phyloP scores from a whole-genome alignment of 768 basidiomycete genomes.

The Rhodotorula taiwanensis region DNA sequence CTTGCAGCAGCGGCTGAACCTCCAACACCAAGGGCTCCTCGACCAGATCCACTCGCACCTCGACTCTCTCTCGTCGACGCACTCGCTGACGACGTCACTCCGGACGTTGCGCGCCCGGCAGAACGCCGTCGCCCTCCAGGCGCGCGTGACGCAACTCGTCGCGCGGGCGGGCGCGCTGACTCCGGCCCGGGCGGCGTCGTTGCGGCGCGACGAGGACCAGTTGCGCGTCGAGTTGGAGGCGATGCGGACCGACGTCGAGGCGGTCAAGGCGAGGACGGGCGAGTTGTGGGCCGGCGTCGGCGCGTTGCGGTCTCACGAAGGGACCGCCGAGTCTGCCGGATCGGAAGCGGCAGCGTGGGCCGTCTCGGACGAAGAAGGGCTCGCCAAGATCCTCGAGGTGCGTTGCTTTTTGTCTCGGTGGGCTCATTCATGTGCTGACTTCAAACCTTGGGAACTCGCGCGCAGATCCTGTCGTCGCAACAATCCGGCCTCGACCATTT shows the following conservation, averaged over 20 bases:
- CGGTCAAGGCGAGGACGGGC: constrained; percentile 56
- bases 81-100: constrained; percentile 61
- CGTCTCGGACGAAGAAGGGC: constrained; percentile 78
- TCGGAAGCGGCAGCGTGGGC: constrained; percentile 63
- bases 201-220: constrained; percentile 72
- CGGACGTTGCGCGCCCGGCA: constrained; percentile 60
- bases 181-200: constrained; percentile 64
- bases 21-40: constrained; percentile 54
- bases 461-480: constrained; percentile 65
- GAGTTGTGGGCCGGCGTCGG: constrained; percentile 81
- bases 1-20: constrained; percentile 62
- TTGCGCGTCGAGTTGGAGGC: constrained; percentile 65
- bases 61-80: constrained; percentile 56
- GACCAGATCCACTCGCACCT: constrained; percentile 64
- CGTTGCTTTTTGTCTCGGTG: constrained; percentile 26
- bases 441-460: too few relatives aligned
- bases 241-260: constrained; percentile 63
- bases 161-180: constrained; percentile 74
- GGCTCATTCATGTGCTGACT: too few relatives aligned
- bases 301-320: constrained; percentile 56
- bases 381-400: constrained; percentile 69
- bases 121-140: constrained; percentile 62
- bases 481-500: constrained; percentile 74
- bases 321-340: too few relatives aligned
- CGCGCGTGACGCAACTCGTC: constrained; percentile 62